These are phyloP conservation scores for Ceratocystis diversiconidia DNA, from an alignment of 2,329 filamentous ascomycete genomes.

Conservation along the genomic window DNA sequence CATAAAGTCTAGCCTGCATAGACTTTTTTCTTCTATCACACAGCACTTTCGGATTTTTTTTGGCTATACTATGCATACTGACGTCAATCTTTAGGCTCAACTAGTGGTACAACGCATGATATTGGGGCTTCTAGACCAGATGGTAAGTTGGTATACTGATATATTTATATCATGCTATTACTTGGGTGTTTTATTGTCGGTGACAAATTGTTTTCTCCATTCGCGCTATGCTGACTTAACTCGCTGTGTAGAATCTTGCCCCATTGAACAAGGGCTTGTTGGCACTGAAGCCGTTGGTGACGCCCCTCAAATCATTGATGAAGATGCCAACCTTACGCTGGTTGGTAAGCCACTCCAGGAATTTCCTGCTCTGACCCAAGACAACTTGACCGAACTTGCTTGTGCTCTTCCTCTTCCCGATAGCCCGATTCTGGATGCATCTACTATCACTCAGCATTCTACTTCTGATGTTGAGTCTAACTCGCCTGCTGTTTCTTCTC, in stretches of 20 bases:
- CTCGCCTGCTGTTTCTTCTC: not conserved
- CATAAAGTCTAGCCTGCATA: not conserved
- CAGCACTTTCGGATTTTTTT: not conserved
- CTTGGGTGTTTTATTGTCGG: not conserved
- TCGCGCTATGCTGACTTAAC: no score
- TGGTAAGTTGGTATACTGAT: conserved; percentile 10
- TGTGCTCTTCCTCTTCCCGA: not conserved
- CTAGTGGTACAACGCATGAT: not conserved
- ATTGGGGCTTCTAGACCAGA: not conserved
- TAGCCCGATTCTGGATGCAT: not conserved
- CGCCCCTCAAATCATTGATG: not conserved
- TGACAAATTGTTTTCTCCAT: not conserved
- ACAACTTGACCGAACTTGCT: not conserved
- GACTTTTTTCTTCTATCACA: not conserved
- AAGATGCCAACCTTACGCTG: not conserved
- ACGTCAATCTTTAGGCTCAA: conserved; percentile 8
- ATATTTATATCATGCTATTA: not conserved
- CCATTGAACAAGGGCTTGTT: not conserved
- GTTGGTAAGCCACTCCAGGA: no score
- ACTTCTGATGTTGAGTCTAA: not conserved
- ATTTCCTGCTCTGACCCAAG: not conserved
- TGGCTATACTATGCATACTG: not conserved
- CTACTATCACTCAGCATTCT: not conserved
- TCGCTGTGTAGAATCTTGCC: no score
- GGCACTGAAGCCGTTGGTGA: not conserved